These are phyloP conservation scores for Colletotrichum tamarilloi DNA, from an alignment of 2,329 filamentous ascomycete genomes.

Conservation along the genomic window DNA sequence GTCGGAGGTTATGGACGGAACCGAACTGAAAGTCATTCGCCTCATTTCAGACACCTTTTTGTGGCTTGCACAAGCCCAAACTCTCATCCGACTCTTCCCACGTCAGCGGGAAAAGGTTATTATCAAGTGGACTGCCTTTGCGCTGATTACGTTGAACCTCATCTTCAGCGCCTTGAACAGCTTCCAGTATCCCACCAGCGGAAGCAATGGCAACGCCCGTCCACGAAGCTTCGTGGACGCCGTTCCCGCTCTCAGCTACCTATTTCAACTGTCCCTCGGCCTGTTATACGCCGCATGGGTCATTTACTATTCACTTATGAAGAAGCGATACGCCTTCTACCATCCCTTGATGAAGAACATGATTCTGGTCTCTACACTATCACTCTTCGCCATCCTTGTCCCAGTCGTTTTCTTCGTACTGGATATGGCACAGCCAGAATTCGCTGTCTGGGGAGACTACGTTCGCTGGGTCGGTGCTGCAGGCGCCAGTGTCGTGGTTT, in stretches of 20 bases:
- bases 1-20: constrained; percentile 81
- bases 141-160: constrained; percentile 89
- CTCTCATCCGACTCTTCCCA: constrained; percentile 92
- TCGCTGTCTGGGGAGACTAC: constrained; percentile 94
- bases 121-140: constrained; percentile 98
- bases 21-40: constrained; percentile 88
- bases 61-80: constrained; percentile 98
- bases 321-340: constrained; percentile 90
- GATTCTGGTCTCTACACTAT: constrained; percentile 80
- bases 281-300: constrained; percentile 94
- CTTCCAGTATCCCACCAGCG: constrained; percentile 69
- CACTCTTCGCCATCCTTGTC: constrained; percentile 83
- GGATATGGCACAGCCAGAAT: constrained; percentile 86
- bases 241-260: constrained; percentile 88
- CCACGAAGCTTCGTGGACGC: constrained; percentile 87
- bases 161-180: constrained; percentile 93
- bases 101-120: constrained; percentile 97
- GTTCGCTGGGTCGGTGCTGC: constrained; percentile 96
- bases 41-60: constrained; percentile 96
- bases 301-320: constrained; percentile 91
- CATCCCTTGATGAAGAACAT: constrained; percentile 93
- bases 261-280: constrained; percentile 89
- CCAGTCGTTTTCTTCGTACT: constrained; percentile 94
- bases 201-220: constrained; percentile 65
- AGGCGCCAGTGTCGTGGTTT: constrained; percentile 94